phyloP scores from a whole-genome alignment of 2,329 filamentous ascomycete species.

The Monilinia vaccinii-corymbosi region DNA sequence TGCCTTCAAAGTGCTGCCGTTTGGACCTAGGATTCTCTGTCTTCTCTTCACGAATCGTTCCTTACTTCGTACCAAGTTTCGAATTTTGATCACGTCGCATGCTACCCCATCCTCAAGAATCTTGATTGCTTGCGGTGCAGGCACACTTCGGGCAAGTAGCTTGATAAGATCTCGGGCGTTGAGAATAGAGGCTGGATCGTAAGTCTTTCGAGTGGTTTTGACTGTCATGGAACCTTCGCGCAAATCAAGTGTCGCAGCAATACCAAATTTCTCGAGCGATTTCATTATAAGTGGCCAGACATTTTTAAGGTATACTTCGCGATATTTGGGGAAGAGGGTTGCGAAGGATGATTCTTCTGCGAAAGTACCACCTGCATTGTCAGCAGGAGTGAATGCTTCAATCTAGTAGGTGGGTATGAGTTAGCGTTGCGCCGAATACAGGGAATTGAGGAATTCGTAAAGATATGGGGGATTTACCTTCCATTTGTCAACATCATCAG shows the following conservation, averaged over 20 bases:
- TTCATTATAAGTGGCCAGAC: constrained; percentile 88
- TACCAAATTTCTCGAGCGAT: constrained; percentile 75
- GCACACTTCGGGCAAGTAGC: constrained; percentile 81
- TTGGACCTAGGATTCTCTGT: constrained; percentile 84
- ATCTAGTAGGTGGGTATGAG: constrained; percentile 38
- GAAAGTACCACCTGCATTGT: constrained; percentile 81
- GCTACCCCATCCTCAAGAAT: constrained; percentile 88
- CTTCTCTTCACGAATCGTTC: constrained; percentile 92
- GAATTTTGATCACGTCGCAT: constrained; percentile 93
- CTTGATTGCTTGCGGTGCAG: constrained; percentile 85
- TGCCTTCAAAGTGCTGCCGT: constrained; percentile 87
- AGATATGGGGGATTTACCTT: constrained; percentile 43
- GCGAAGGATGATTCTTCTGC: constrained; percentile 87
- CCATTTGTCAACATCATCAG: constrained; percentile 96
- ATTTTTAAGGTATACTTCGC: constrained; percentile 86
- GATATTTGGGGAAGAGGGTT: constrained; percentile 88
- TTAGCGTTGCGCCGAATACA: not conserved
- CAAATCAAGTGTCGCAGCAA: constrained; percentile 86
- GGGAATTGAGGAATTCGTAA: not conserved
- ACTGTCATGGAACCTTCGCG: constrained; percentile 96
- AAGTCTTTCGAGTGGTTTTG: constrained; percentile 86
- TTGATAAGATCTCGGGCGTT: constrained; percentile 94
- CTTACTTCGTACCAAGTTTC: constrained; percentile 83
- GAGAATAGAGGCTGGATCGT: constrained; percentile 83
- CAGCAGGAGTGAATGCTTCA: constrained; percentile 73